A percentile compares a stretch with the other conserved stretches of the same genome.
Conservation (phyloP, 2,329 filamentous ascomycete genomes). For the Claviceps spartinae region DNA sequence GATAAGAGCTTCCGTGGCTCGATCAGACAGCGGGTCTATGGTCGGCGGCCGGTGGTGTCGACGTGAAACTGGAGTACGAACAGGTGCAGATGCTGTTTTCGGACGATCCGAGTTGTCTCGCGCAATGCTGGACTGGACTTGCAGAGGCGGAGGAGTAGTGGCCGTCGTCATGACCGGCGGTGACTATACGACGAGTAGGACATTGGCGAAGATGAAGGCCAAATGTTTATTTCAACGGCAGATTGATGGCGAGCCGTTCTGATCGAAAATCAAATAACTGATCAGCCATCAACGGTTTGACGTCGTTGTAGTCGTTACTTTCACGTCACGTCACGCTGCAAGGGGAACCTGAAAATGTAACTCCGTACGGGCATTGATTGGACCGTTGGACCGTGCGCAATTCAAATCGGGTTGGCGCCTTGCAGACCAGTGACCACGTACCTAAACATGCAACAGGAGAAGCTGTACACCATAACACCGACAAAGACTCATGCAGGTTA, state of each 20-base stretch:
- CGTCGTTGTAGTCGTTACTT: slow-evolving; percentile 1
- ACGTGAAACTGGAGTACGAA: slow-evolving; percentile 15
- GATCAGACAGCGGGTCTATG: slow-evolving; percentile 53
- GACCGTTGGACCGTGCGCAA: too few relatives aligned
- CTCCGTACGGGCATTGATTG: background rate
- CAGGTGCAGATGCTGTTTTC: slow-evolving; percentile 7
- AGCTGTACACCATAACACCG: too few relatives aligned
- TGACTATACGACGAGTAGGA: slow-evolving; percentile 9
- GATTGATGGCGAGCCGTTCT: background rate
- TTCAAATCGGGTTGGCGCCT: too few relatives aligned
- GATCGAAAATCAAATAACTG: background rate
- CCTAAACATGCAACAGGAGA: too few relatives aligned
- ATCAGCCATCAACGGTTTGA: background rate
- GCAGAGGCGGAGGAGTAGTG: slow-evolving; percentile 7
- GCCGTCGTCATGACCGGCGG: slow-evolving; percentile 11
- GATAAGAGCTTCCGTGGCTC: slow-evolving; percentile 67
- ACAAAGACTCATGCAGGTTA: too few relatives aligned
- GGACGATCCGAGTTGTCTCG: slow-evolving; percentile 4
- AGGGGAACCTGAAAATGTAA: background rate
- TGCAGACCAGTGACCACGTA: too few relatives aligned
- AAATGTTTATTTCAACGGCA: background rate
- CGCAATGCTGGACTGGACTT: slow-evolving; percentile 5
- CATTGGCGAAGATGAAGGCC: background rate
- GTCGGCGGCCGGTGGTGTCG: slow-evolving; percentile 20
- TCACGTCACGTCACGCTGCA: slow-evolving; percentile 3